Percentiles rank a stretch among this genome's conserved stretches.
Conservation (phyloP, 768 basidiomycete species). For the Trametes elegans region DNA sequence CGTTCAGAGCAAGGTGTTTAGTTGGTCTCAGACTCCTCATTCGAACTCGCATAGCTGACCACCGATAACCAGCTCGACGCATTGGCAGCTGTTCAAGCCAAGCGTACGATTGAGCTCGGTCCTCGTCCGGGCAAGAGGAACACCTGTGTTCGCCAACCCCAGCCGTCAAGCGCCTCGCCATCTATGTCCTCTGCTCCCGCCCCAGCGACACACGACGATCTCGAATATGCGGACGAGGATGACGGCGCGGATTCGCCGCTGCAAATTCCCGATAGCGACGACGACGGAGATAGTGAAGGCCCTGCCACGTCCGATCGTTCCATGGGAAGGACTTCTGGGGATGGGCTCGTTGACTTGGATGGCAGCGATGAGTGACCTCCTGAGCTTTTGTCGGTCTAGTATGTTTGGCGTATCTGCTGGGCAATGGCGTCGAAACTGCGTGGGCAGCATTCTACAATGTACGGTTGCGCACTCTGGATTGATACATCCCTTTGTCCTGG, state of each 20-base stretch:
- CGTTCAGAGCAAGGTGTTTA: conserved; percentile 64
- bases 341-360: conserved; percentile 27
- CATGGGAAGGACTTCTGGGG: not conserved
- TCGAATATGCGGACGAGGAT: conserved; percentile 1
- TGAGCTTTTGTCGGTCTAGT: too few relatives aligned
- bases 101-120: conserved; percentile 55
- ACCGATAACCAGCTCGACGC: conserved; percentile 45
- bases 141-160: conserved; percentile 56
- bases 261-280: conserved; percentile 28
- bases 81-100: conserved; percentile 51
- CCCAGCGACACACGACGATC: conserved; percentile 7
- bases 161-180: conserved; percentile 38
- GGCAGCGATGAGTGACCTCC: conserved; percentile 28
- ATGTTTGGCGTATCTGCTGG: too few relatives aligned
- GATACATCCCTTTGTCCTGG: too few relatives aligned
- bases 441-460: too few relatives aligned
- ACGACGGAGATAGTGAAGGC: conserved; percentile 26
- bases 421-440: too few relatives aligned
- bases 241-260: conserved; percentile 9
- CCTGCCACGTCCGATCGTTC: conserved; percentile 11
- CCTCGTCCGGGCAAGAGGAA: conserved; percentile 56
- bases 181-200: conserved; percentile 2
- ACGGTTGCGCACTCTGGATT: too few relatives aligned
- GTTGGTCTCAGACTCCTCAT: conserved; percentile 6
- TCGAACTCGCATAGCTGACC: not conserved